Percentiles rank a stretch among this genome's conserved stretches.
phyloP scores from a whole-genome alignment of 306 rosid species.

The Hylodesmum podocarpum region DNA sequence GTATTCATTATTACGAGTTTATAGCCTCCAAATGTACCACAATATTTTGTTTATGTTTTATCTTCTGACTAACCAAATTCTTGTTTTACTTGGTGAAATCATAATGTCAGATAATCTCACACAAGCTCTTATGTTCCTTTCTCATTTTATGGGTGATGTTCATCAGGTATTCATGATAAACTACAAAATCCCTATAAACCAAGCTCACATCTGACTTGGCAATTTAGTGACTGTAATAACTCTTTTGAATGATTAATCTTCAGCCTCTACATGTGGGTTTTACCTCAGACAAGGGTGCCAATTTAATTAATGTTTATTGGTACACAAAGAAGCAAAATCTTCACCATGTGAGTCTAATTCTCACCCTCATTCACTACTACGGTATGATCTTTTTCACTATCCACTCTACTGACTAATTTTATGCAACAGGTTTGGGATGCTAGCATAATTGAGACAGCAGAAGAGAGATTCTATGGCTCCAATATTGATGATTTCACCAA shows the following conservation, averaged over 20 bases:
- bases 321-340: conserved; percentile 74
- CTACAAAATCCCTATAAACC: not conserved
- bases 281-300: conserved; percentile 80
- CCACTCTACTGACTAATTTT: not conserved
- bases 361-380: conserved; percentile 7
- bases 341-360: conserved; percentile 67
- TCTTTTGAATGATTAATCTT: conserved; percentile 23
- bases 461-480: conserved; percentile 52
- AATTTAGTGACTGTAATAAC: not conserved
- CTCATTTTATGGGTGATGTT: conserved; percentile 90
- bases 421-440: conserved; percentile 71
- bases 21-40: not conserved
- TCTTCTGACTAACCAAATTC: conserved; percentile 14
- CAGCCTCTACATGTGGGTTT: conserved; percentile 97
- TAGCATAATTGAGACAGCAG: conserved; percentile 73
- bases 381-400: not conserved
- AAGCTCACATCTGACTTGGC: not conserved
- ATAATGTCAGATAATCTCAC: conserved; percentile 73
- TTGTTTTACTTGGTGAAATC: conserved; percentile 1
- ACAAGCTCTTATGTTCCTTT: conserved; percentile 79
- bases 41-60: not conserved
- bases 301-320: conserved; percentile 76
- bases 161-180: conserved; percentile 59
- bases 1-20: not conserved
- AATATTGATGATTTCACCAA: conserved; percentile 36